A percentile compares a stretch with the other conserved stretches of the same genome.
phyloP scores from a whole-genome alignment of 2,329 filamentous ascomycete genomes.

The Aspergillus puulaauensis region DNA sequence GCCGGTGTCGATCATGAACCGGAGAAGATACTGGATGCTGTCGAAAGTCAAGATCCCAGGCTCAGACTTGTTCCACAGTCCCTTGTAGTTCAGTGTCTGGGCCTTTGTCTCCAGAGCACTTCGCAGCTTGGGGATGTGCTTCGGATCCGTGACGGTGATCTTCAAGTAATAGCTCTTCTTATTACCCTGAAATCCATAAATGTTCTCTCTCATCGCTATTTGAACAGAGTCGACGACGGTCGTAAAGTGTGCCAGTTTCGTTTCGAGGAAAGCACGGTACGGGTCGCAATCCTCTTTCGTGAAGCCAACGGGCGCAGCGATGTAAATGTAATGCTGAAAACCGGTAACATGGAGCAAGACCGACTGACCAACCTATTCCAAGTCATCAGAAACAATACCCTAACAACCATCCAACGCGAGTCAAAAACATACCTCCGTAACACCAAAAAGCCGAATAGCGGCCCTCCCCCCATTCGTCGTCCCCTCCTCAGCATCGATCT shows the following conservation, averaged over 20 bases:
- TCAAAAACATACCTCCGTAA: constrained; percentile 64
- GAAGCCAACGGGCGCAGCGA: constrained; percentile 83
- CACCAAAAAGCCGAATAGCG: constrained; percentile 88
- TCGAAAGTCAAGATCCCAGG: constrained; percentile 87
- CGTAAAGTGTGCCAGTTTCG: constrained; percentile 70
- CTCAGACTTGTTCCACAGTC: constrained; percentile 73
- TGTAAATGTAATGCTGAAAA: constrained; percentile 94
- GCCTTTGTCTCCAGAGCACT: constrained; percentile 68
- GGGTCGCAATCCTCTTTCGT: constrained; percentile 71
- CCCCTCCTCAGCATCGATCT: constrained; percentile 93
- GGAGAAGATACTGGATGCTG: constrained; percentile 88
- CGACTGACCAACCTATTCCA: constrained; percentile 69
- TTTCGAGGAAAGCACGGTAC: constrained; percentile 79
- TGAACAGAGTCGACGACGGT: constrained; percentile 76
- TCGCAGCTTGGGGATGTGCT: constrained; percentile 74
- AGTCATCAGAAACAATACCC: constrained; percentile 10
- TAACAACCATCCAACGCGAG: constrained; percentile 16
- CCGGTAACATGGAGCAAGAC: constrained; percentile 92
- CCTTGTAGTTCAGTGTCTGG: constrained; percentile 77
- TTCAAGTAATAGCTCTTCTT: constrained; percentile 89
- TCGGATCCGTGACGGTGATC: constrained; percentile 88
- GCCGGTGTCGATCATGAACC: constrained; percentile 97
- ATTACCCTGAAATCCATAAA: constrained; percentile 94
- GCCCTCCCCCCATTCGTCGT: constrained; percentile 72
- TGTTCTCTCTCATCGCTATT: constrained; percentile 81